Base-by-base conservation (phyloP, 2,329 filamentous ascomycete genomes). In the Knufia petricola region DNA sequence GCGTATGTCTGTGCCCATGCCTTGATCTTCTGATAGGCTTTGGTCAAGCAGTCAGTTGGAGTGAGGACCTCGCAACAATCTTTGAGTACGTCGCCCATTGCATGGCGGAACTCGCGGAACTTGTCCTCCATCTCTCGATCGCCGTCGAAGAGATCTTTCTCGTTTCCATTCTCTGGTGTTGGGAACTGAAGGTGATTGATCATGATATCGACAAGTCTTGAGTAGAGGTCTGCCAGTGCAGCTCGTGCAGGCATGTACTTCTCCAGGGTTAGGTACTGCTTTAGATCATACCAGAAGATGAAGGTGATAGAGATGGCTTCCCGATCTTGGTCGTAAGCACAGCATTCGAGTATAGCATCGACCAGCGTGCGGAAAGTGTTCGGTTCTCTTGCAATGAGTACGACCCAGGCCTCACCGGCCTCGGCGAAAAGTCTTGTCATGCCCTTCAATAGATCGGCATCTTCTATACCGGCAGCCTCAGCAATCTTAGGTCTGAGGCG, bases 81-180 rank as follows among this genome's bases (percentile, higher is more conserved):
- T 68, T 98, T 98, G 43, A 98, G 76, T 0, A 94, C 94, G 63
- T 98, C 94, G 30, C 92, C 92, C 87, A 98, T 96, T 46, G 87
- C 82, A 64, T 98, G 92, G 56, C 92, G 78, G 72, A 96, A 98
- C 61, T 94, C 87, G 41, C 92, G 81, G 69, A 98, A 98, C 64
- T 92, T 94, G 60, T 98, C 92, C 65, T 98, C 92, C 52, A 87
- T 83, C 64, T 96, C 92, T 34, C 90, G 82, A 64, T 98, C 92
- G 46, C 92, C 92, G 53, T 95, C 90, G 61, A 98, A 98, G 0
- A 96, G 72, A 64, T 98, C 92, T 10, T 75, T 73, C 58, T 90
- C 82, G 56, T 84, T 81, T 12, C 81, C 78, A 48, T 74, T 75
- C 47, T 94, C 87, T 0, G 85, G 80, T 24, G 75, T 76, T 1